Conservation (phyloP, 1,139 yeast genomes). For the Magnusiomyces sp. region DNA sequence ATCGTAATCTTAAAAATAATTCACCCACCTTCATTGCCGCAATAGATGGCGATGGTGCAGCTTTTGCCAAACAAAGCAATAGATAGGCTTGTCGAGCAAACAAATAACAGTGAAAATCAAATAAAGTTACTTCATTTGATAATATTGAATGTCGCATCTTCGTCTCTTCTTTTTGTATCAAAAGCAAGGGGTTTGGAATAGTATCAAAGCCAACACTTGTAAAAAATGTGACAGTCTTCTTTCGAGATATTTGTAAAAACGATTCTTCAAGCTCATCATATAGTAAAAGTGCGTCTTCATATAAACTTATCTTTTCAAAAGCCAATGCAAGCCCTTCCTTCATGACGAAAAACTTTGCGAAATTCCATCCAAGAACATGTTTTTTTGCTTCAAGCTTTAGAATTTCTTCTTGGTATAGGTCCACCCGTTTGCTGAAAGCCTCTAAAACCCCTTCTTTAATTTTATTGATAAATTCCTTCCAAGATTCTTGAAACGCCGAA, state of each 20-base stretch:
- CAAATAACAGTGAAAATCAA: conserved; percentile 36
- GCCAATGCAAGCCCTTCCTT: conserved; percentile 41
- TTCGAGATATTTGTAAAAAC: conserved; percentile 21
- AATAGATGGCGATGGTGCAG: conserved; percentile 33
- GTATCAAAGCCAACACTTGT: conserved; percentile 27
- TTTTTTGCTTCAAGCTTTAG: conserved; percentile 29
- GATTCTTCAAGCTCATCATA: conserved; percentile 37
- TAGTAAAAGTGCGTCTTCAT: conserved; percentile 48
- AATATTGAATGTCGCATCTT: conserved; percentile 31
- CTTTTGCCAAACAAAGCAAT: conserved; percentile 26
- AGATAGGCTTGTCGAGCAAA: conserved; percentile 37
- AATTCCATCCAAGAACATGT: conserved; percentile 37
- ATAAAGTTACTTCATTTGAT: conserved; percentile 33
- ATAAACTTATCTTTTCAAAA: conserved; percentile 44
- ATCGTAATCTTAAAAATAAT: conserved; percentile 29
- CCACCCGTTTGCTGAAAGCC: conserved; percentile 48
- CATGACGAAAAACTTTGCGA: conserved; percentile 37
- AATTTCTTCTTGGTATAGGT: conserved; percentile 34
- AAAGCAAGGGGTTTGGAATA: conserved; percentile 5
- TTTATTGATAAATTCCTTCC: conserved; percentile 40
- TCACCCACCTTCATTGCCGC: conserved; percentile 29
- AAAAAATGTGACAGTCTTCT: conserved; percentile 24
- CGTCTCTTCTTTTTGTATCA: conserved; percentile 17
- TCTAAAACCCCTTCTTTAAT: conserved; percentile 47
- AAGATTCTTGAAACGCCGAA: conserved; percentile 37